Percentiles rank a stretch among this genome's conserved stretches.
phyloP scores from a whole-genome alignment of 139 green algal genomes.

The Protoeuglena noctilucae region DNA sequence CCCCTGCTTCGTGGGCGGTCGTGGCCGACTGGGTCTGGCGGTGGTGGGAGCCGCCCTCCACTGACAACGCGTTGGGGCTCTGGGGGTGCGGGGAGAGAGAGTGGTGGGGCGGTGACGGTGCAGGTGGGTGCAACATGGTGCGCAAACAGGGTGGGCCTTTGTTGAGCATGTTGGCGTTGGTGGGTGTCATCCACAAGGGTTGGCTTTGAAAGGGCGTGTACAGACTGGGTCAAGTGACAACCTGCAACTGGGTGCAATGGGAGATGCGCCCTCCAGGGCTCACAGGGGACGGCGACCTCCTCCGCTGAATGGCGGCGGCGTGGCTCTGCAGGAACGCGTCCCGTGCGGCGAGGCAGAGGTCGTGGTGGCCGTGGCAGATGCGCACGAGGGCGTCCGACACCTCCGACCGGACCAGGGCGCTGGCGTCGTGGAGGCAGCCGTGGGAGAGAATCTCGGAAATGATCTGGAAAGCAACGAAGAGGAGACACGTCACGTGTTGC shows the following conservation, averaged over 20 bases:
- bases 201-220: too few relatives aligned
- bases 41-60: too few relatives aligned
- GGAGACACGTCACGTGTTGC: background rate
- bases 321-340: slow-evolving; percentile 7
- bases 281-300: background rate
- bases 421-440: slow-evolving; percentile 47
- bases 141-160: too few relatives aligned
- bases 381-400: slow-evolving; percentile 49
- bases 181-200: too few relatives aligned
- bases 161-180: too few relatives aligned
- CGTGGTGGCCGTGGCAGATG: slow-evolving; percentile 35
- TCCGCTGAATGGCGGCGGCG: slow-evolving; percentile 1
- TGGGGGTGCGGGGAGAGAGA: too few relatives aligned
- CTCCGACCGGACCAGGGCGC: slow-evolving; percentile 53
- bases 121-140: too few relatives aligned
- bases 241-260: slow-evolving; percentile 4
- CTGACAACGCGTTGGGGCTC: too few relatives aligned
- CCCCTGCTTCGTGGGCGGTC: background rate
- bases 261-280: background rate
- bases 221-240: too few relatives aligned
- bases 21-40: too few relatives aligned
- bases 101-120: too few relatives aligned
- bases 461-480: slow-evolving; percentile 7
- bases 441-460: slow-evolving; percentile 1
- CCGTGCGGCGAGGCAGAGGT: slow-evolving; percentile 23